Evolutionary conservation across 768 basidiomycete genomes (phyloP), one percentile per base, ranked within the genome.

Genomic region (Thelephora ganbajun): DNA sequence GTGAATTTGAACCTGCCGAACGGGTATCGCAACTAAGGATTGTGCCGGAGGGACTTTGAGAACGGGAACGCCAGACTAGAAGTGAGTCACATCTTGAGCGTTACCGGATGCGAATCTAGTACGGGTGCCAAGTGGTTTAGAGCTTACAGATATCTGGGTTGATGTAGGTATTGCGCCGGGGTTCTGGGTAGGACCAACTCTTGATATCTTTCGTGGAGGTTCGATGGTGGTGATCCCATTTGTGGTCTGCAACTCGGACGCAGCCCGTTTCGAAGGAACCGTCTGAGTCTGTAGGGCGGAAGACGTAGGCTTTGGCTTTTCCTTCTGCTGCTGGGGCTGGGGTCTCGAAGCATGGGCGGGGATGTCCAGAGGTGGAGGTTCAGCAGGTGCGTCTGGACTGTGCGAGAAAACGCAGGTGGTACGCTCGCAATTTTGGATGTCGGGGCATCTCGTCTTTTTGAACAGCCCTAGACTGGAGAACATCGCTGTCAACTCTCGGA

Each of bases 11-110:
- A 80, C 80, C 71, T 89, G 84, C 34, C 90, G 74, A 44, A 84
- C 79, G 4, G 80, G 77, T 39, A 90, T 54, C 1, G 89, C 68
- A 16, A 91, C 76, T 36, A 69, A 67, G n/a, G 86, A 89, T 48
- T 72, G 74, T 0, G 79, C 79, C 2, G 83, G 72, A 59, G 73
- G 80, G 47, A 81, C 65, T 59, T 71, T 69, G 33, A 91, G 72
- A 44, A 81, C 56, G 4, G 87, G 87, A 0, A 69, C 75, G 23
- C 80, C 82, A 33, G 69, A 65, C 77, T 83, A 48, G 43, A 22
- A 51, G 7, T 14, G 23, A 9, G 16, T 19, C 43, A 37, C 35
- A 20, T 41, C 26, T 30, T 41, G 18, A 41, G 39, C 14, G 39
- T 39, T 14, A 22, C 19, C 22, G 39, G 14, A 41, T 4, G 22